Evolutionary conservation across 2,329 filamentous ascomycete species (phyloP), one percentile per base, ranked within the genome.

Genomic region (Ilyonectria destructans): DNA sequence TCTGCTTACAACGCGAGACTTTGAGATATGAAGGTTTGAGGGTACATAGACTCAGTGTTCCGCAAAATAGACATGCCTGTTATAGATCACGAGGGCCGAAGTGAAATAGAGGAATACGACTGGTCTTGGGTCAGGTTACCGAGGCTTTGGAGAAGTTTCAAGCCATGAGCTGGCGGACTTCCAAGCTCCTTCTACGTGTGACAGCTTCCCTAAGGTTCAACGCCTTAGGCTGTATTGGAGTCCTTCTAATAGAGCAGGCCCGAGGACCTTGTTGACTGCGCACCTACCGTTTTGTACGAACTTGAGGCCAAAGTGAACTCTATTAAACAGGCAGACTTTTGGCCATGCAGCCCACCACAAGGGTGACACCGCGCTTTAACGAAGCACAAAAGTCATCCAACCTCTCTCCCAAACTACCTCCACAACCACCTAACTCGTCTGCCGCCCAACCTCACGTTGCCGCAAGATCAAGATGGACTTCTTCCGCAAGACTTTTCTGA

Each of bases 1-100:
- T 55, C 69, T 17, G 49, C 56, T 8, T 75, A 75, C 46, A 64
- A 63, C 13, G 67, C 67, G 10, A 62, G 52, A 48, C 35, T 67
- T 26, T 67, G 58, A 67, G 29, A 23, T 46, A 37, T 19, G 26
- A 35, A 3, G 3, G 33, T 21, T 49, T 19, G 31, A 40, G 49
- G 29, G 13, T 19, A n/a, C 29, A 13, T 48, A 21, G 51, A 65
- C 19, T 35, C 19, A 9, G 40, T 17, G 15, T n/a, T 19, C 12
- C 7, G 54, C 5, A n/a, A n/a, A 26, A 56, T 37, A 62, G 12
- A 54, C 13, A 4, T 49, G 13, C 6, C 10, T 12, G 1, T 26
- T 19, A 43, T 9, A 19, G 40, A n/a, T 43, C 4, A 43, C 7
- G 17, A 9, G 17, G 7, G 6, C 4, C 7, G 9, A 43, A n/a